phyloP scores from a whole-genome alignment of 1,139 yeast genomes.

The Diutina mesorugosa region DNA sequence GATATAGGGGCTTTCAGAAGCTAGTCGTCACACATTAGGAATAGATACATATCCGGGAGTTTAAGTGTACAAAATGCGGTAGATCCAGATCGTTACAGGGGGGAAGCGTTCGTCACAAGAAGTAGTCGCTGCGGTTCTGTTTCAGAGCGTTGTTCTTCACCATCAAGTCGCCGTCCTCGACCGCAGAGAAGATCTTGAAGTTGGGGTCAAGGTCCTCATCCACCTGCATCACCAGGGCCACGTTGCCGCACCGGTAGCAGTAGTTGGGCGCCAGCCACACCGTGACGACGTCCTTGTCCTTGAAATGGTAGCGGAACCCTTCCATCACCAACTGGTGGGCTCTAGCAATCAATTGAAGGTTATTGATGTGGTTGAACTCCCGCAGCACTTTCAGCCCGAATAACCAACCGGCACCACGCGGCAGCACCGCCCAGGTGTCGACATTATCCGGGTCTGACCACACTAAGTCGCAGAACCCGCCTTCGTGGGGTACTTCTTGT shows the following conservation, averaged over 20 bases:
- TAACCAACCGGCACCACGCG: constrained; percentile 95
- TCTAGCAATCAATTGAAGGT: constrained; percentile 78
- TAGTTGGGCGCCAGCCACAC: constrained; percentile 11
- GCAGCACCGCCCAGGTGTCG: constrained; percentile 94
- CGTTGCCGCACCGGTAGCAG: constrained; percentile 95
- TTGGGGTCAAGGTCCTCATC: constrained; percentile 80
- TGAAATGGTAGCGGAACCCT: constrained; percentile 30
- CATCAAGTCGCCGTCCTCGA: constrained; percentile 50
- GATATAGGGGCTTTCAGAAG: neutral
- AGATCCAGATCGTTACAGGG: neutral
- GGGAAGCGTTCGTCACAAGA: neutral
- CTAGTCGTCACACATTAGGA: neutral
- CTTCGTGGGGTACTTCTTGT: constrained; percentile 4
- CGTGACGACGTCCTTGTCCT: constrained; percentile 23
- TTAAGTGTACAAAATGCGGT: neutral
- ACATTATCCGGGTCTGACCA: constrained; percentile 25
- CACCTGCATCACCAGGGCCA: constrained; percentile 95
- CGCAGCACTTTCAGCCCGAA: constrained; percentile 39
- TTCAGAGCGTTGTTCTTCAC: constrained; percentile 1
- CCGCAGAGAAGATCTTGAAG: constrained; percentile 90
- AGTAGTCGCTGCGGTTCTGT: constrained; percentile 2
- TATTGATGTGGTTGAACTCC: constrained; percentile 77
- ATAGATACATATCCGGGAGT: neutral
- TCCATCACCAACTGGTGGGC: constrained; percentile 99
- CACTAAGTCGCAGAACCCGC: constrained; percentile 4